A percentile compares a stretch with the other conserved stretches of the same genome.
These are phyloP conservation scores for Arthroderma uncinatum DNA, from an alignment of 2,329 filamentous ascomycete species.

Conservation along the genomic window DNA sequence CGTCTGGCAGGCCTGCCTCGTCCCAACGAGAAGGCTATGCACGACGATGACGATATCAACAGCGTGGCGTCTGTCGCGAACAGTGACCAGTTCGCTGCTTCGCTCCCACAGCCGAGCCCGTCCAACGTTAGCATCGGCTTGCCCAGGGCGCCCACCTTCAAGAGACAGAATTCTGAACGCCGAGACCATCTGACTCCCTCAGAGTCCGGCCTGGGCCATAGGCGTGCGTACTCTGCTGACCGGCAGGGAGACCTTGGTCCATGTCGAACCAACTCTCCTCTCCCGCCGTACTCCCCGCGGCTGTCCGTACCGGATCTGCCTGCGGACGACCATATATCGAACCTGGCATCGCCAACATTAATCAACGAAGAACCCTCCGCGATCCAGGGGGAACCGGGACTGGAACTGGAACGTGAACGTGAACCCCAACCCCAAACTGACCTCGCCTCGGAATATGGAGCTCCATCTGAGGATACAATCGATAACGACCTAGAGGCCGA, in stretches of 20 bases:
- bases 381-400: neutral
- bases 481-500: slow-evolving; percentile 40
- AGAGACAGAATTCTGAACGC: slow-evolving; percentile 69
- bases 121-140: slow-evolving; percentile 59
- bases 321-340: slow-evolving; percentile 17
- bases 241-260: slow-evolving; percentile 33
- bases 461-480: slow-evolving; percentile 20
- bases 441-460: slow-evolving; percentile 14
- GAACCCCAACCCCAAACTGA: neutral
- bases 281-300: slow-evolving; percentile 22
- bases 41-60: neutral
- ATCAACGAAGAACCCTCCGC: neutral
- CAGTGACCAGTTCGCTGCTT: neutral
- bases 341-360: neutral
- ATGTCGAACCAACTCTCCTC: slow-evolving; percentile 37
- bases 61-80: neutral
- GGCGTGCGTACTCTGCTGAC: slow-evolving; percentile 56
- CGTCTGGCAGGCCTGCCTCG: neutral
- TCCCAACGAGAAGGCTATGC: neutral
- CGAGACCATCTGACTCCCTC: slow-evolving; percentile 60
- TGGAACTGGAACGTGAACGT: neutral
- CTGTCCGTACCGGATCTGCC: slow-evolving; percentile 34
- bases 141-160: slow-evolving; percentile 66
- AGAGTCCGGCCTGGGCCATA: slow-evolving; percentile 42
- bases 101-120: neutral